Base-by-base conservation (phyloP, 768 basidiomycete genomes). In the Boletus subparvulus region DNA sequence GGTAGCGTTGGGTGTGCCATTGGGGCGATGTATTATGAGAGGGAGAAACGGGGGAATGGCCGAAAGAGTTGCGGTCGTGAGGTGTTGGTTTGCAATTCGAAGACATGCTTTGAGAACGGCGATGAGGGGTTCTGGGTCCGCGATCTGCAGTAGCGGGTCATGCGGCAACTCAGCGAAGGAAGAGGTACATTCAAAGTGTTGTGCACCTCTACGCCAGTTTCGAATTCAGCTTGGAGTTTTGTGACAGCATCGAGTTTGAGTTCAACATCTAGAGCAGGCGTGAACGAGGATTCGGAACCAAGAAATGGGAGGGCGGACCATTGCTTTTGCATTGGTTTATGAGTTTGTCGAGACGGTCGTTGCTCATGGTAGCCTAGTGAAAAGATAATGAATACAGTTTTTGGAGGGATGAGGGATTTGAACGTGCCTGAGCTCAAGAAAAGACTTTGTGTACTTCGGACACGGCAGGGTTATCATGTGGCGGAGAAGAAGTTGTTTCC, bases 61-160 rank as follows among this genome's bases (percentile, higher is more conserved):
- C 55, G 83, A 79, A 62, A 94, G 76, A 32, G 91, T 86, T 36
- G 92, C 92, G 52, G 84, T 85, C 9, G 86, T 83, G 40, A 95
- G 76, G 65, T 92, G 90, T 66, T 90, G 85, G 74, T 94, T 92
- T 45, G 91, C 80, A 43, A 85, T 85, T 63, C 90, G 83, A 63
- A 94, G 80, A 63, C 85, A 90, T 37, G 85, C 65, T 71, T 89
- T 92, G 67, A 95, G 79, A 39, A 81, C 76, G 55, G 76, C 75
- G 57, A 94, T 80, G 66, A 94, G 77, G 39, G 77, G 74, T 65
- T 94, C 93, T 9, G 85, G 71, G 67, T 93, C 91, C 28, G 79
- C 68, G 52, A 94, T 82, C 92, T 94, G 66, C 26, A 54, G 54
- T 42, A 60, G 45, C 52, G 49, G 47, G 47, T 21, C 52, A 61